These are phyloP conservation scores for Septoria petroselini DNA, from an alignment of 2,329 filamentous ascomycete species.

Conservation along the genomic window DNA sequence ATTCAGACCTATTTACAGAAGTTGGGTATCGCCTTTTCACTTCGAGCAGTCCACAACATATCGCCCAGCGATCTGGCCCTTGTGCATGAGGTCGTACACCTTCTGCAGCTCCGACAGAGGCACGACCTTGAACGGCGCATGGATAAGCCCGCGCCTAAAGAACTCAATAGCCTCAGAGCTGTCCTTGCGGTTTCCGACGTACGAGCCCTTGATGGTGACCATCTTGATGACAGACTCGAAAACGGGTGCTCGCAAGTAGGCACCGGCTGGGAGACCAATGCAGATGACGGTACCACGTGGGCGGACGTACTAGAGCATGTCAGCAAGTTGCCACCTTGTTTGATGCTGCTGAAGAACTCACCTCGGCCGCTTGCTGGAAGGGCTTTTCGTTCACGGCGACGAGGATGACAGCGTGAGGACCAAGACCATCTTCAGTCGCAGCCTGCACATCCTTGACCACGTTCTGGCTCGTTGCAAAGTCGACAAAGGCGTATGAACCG, in stretches of 20 bases:
- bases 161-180: conserved; percentile 88
- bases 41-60: conserved; percentile 74
- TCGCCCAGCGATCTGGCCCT: conserved; percentile 70
- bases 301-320: conserved; percentile 65
- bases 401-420: conserved; percentile 82
- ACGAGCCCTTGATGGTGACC: conserved; percentile 82
- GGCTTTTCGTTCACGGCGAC: conserved; percentile 86
- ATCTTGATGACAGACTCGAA: conserved; percentile 73
- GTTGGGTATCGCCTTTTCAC: conserved; percentile 39
- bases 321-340: conserved; percentile 6
- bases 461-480: conserved; percentile 74
- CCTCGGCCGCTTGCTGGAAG: conserved; percentile 84
- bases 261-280: conserved; percentile 81
- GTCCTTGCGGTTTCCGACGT: conserved; percentile 90
- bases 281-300: conserved; percentile 78
- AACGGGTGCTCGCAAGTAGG: conserved; percentile 76
- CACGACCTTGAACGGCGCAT: conserved; percentile 79
- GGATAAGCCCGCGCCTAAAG: conserved; percentile 77
- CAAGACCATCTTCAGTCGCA: conserved; percentile 73
- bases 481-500: conserved; percentile 70
- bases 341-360: conserved; percentile 20
- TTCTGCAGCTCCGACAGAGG: conserved; percentile 74
- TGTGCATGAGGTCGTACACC: conserved; percentile 69
- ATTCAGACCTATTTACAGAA: conserved; percentile 18
- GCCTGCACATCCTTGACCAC: conserved; percentile 80